Percentiles rank a stretch among this genome's conserved stretches.
phyloP scores from a whole-genome alignment of 805 yeast genomes.

The Lachancea sp. region DNA sequence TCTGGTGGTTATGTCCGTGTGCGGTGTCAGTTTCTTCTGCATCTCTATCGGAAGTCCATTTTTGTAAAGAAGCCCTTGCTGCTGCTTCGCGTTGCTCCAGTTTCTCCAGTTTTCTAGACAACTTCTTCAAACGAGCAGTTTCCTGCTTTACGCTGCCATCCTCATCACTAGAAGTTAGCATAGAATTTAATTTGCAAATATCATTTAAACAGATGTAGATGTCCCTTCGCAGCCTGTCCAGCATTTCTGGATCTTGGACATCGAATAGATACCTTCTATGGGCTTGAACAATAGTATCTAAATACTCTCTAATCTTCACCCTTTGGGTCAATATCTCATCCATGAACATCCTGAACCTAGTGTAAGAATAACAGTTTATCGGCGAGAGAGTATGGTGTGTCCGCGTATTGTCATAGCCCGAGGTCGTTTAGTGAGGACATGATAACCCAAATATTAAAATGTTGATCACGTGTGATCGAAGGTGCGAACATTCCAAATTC shows the following conservation, averaged over 20 bases:
- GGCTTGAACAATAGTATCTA: slow-evolving; percentile 16
- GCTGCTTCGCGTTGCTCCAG: neutral
- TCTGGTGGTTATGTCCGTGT: neutral
- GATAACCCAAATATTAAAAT: too few species aligned
- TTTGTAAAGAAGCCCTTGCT: neutral
- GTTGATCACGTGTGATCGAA: too few species aligned
- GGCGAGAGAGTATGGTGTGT: neutral
- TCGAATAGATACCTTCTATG: slow-evolving; percentile 23
- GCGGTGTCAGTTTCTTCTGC: neutral
- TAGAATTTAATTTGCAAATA: slow-evolving; percentile 21
- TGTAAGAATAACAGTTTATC: neutral
- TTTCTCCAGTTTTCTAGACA: slow-evolving; percentile 13
- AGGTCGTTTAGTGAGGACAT: neutral
- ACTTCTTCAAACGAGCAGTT: slow-evolving; percentile 12
- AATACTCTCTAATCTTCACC: slow-evolving; percentile 19
- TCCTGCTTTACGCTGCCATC: slow-evolving; percentile 18
- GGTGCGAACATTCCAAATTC: too few species aligned
- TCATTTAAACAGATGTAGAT: slow-evolving; percentile 28
- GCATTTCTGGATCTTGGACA: slow-evolving; percentile 10
- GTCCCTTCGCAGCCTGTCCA: slow-evolving; percentile 24
- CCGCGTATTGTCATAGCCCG: neutral
- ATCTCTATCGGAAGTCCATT: neutral
- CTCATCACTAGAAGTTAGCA: slow-evolving; percentile 24
- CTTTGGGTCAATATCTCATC: slow-evolving; percentile 24
- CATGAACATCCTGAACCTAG: neutral